A percentile compares a stretch with the other conserved stretches of the same genome.
These are phyloP conservation scores for Azolla pinnata DNA, from an alignment of 75 land plant species.

Conservation along the genomic window DNA sequence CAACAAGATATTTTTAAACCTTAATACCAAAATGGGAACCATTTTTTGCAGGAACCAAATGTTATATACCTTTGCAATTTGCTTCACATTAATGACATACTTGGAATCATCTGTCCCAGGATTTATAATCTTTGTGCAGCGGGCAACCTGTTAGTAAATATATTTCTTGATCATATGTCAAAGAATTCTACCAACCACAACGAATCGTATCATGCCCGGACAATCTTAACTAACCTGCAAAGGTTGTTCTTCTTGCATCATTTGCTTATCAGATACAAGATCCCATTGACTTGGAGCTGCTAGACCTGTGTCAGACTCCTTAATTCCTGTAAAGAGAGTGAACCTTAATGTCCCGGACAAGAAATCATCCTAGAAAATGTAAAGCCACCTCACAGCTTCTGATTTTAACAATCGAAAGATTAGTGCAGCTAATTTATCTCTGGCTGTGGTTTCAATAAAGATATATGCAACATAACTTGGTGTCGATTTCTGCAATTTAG, in stretches of 20 bases:
- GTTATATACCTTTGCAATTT: conserved; percentile 82
- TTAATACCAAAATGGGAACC: background rate
- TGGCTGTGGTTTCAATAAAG: no score
- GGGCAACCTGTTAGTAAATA: conserved; percentile 81
- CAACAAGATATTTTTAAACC: background rate
- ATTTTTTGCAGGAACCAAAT: no score
- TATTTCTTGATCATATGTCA: no score
- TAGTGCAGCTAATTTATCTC: no score
- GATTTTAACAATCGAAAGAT: no score
- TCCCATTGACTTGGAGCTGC: conserved; percentile 99
- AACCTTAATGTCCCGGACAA: background rate
- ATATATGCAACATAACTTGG: no score
- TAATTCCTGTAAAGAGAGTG: conserved; percentile 48
- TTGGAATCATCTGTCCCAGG: conserved; percentile 88
- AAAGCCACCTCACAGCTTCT: no score
- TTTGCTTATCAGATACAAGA: conserved; percentile 95
- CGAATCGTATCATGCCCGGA: no score
- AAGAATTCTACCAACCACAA: no score
- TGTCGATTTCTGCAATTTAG: background rate
- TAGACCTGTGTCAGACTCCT: conserved; percentile 95
- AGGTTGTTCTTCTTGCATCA: conserved; percentile 99
- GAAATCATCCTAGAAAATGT: background rate
- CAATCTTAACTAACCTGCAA: conserved; percentile 85
- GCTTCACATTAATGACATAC: conserved; percentile 97
- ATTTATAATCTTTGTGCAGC: conserved; percentile 93